Conservation (phyloP, 1,139 yeast species). For the Yamadazyma diospyri region DNA sequence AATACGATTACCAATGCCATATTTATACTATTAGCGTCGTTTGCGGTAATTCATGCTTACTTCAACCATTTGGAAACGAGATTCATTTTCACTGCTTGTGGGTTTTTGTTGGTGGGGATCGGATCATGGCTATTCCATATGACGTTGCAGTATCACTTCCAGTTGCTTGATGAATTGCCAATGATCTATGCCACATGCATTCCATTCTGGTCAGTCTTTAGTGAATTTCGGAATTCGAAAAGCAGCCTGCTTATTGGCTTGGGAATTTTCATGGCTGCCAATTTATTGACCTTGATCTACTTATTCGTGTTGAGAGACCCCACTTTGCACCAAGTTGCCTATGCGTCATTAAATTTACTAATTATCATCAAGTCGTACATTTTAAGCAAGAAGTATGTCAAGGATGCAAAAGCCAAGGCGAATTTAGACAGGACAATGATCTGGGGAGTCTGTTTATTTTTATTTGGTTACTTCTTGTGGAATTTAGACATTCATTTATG, state of each 20-base stretch:
- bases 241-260: conserved; percentile 47
- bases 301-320: conserved; percentile 62
- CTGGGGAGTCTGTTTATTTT: conserved; percentile 62
- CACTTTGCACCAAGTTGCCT: conserved; percentile 80
- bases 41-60: conserved; percentile 61
- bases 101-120: conserved; percentile 83
- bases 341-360: conserved; percentile 59
- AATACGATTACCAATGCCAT: conserved; percentile 76
- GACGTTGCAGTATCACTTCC: conserved; percentile 87
- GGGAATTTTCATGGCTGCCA: conserved; percentile 55
- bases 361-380: conserved; percentile 56
- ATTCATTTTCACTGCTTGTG: conserved; percentile 67
- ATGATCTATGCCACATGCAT: conserved; percentile 97
- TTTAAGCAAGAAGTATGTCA: conserved; percentile 51
- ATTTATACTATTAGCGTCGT: conserved; percentile 64
- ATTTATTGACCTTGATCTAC: conserved; percentile 59
- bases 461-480: conserved; percentile 78
- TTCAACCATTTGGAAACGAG: conserved; percentile 63
- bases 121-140: conserved; percentile 96
- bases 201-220: conserved; percentile 86
- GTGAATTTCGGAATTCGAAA: conserved; percentile 49
- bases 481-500: conserved; percentile 83
- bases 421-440: conserved; percentile 54
- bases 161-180: conserved; percentile 89
- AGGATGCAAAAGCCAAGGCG: conserved; percentile 40